Evolutionary conservation across 257 asterid species (phyloP), one percentile per base, ranked within the genome.

Genomic region (Lavandula angustifolia): DNA sequence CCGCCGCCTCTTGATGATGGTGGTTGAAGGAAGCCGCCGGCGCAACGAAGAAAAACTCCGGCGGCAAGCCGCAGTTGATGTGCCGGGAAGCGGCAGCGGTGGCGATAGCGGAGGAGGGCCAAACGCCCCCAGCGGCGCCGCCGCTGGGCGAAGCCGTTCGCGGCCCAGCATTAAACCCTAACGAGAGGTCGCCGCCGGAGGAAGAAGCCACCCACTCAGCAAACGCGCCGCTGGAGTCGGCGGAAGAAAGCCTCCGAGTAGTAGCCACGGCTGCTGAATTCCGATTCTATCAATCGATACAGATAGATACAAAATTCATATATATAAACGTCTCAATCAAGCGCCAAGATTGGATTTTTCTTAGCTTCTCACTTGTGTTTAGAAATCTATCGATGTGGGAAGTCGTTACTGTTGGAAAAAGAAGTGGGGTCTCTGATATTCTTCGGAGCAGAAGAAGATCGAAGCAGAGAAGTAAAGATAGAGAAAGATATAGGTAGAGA

Each of bases 151-250:
- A 13, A 1, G 75, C 55, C 27, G 83, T 31, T 69, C 85, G 16
- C 68, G 86, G 81, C 17, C 77, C 86, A 27, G 88, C 95, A 81
- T 87, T 87, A 80, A 87, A 87, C 9, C 95, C 90, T 12, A 87
- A 33, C 2, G 95, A 87, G 31, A 87, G 84, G 68, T 85, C 95
- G 6, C 95, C 82, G 58, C 85, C 80, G 1, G 87, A 60, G 74
- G 87, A 78, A 0, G 82, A 69, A 38, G 84, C 82, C 49, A 85
- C 88, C 95, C 92, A 87, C 65, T 84, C 92, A 35, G 84, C 83
- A 9, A 87, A 85, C 51, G 87, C 83, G 79, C 85, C 86, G 51
- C 10, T 58, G 49, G 88, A 75, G 58, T 78, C 87, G 4, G 87
- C 87, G 3, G 87, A 83, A 57, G 73, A 64, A 8, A 82, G 66